Base-by-base conservation (phyloP, 805 yeast species). In the Ascoidea rubescens region DNA sequence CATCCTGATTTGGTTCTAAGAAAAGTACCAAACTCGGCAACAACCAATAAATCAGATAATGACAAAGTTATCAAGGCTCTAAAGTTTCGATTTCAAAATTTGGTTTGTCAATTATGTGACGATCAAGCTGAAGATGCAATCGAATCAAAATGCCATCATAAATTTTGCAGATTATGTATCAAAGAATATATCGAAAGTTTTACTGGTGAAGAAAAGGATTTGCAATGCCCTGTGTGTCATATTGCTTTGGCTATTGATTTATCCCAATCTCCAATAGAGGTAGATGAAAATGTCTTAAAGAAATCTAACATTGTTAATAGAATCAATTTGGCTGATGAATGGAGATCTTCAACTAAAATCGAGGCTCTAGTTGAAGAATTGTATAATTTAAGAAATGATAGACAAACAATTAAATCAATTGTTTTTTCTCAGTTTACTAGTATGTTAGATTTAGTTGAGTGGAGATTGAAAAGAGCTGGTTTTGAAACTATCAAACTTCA, bases 101-200 rank as follows among this genome's bases (percentile, higher is more conserved):
- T 89, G 8, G 83, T 93, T 46, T 93, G 99, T 63, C 95, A 87
- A 58, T 64, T 93, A 30, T 93, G 99, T 67, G 98, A 90, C 58
- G 99, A 93, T 62, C 97, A 90, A 66, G 97, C 98, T 0, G 98
- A 93, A 66, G 99, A 93, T 55, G 96, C 99, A 0, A 89, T 93
- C 48, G 90, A 86, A 65, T 84, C 96, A 2, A 87, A 84, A 63
- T 93, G 99, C 65, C 96, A 86, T 59, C 99, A 93, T 64, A 78
- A 78, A 56, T 93, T 93, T 63, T 93, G 99, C 64, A 77, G 99
- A 32, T 73, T 93, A 72, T 93, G 99, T 64, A 79, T 93, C 53
- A 80, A 77, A 53, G 99, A 95, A 66, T 93, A 93, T 62, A 79
- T 84, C 49, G 96, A 90, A 57, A 80, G 93, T 51, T 87, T 73